Evolutionary conservation across 2,329 filamentous ascomycete genomes (phyloP).

Genomic region (Colletotrichum tropicale): DNA sequence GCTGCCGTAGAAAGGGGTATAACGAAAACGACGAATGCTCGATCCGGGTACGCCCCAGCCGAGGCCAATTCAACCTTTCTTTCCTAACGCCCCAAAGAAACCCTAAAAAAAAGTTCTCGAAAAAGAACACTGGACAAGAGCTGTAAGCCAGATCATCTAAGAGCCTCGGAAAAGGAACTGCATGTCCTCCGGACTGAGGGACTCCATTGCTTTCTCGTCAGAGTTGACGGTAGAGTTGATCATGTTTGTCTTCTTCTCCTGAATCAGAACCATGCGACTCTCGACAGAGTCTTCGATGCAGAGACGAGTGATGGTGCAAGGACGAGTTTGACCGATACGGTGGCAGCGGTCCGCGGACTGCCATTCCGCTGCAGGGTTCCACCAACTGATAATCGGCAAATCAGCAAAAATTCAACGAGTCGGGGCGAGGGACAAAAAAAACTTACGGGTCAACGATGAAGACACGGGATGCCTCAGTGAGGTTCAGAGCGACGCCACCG

Average conservation of each 20-base stretch:
- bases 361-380: conserved; percentile 99
- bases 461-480: conserved; percentile 92
- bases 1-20: background rate
- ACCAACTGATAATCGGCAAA: conserved; percentile 68
- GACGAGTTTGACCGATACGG: conserved; percentile 92
- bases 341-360: conserved; percentile 94
- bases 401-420: conserved; percentile 22
- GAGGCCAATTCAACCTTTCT: background rate
- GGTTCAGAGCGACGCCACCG: conserved; percentile 91
- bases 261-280: conserved; percentile 90
- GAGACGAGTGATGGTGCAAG: conserved; percentile 91
- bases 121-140: background rate
- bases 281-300: conserved; percentile 98
- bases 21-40: background rate
- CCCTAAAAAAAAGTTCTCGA: background rate
- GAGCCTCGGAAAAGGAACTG: conserved; percentile 90
- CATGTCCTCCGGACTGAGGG: conserved; percentile 88
- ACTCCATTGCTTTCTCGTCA: conserved; percentile 90
- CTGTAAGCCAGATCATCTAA: background rate
- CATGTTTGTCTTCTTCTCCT: conserved; percentile 99
- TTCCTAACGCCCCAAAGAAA: background rate
- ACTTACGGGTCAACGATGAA: conserved; percentile 96
- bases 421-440: background rate
- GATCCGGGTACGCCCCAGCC: background rate
- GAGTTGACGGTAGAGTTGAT: conserved; percentile 97